Percentiles rank a stretch among this genome's conserved stretches.
Evolutionary conservation across 352 stramenopile genomes (phyloP).

Genomic region (Pythium phragmiticola): DNA sequence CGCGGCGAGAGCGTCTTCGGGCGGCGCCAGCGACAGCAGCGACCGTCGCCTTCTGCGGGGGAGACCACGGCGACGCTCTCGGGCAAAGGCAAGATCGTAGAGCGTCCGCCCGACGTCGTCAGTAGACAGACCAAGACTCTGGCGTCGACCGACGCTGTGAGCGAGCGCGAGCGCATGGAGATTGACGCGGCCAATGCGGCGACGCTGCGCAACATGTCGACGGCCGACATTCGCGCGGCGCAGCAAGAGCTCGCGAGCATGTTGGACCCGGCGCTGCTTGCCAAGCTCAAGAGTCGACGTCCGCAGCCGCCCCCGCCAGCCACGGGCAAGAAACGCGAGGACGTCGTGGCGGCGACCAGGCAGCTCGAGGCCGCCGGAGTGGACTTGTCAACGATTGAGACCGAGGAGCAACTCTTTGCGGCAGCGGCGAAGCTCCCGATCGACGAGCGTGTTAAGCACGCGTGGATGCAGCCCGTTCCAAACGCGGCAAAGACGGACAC

Average conservation of each 20-base stretch:
- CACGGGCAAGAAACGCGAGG: slow-evolving; percentile 1
- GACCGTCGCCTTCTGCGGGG: neutral
- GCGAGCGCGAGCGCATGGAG: slow-evolving; percentile 40
- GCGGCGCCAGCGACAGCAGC: slow-evolving; percentile 37
- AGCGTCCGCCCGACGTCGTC: slow-evolving; percentile 19
- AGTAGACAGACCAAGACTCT: neutral
- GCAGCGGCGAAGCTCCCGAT: slow-evolving; percentile 44
- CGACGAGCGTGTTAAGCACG: slow-evolving; percentile 75
- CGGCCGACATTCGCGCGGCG: slow-evolving; percentile 63
- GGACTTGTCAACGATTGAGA: slow-evolving; percentile 55
- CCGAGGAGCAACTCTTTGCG: slow-evolving; percentile 56
- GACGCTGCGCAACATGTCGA: slow-evolving; percentile 60
- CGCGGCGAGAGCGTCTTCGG: slow-evolving; percentile 76
- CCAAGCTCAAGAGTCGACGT: slow-evolving; percentile 55
- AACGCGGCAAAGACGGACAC: neutral
- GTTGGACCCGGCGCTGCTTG: slow-evolving; percentile 61
- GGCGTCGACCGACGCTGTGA: slow-evolving; percentile 10
- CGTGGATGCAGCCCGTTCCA: slow-evolving; percentile 55
- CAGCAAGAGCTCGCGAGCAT: slow-evolving; percentile 63
- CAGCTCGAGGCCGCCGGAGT: slow-evolving; percentile 23
- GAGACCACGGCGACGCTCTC: slow-evolving; percentile 18
- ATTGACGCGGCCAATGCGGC: slow-evolving; percentile 63
- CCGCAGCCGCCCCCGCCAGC: neutral
- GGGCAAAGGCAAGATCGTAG: slow-evolving; percentile 27
- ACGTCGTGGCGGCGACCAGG: slow-evolving; percentile 12